Conservation (phyloP, 352 stramenopile genomes). For the Phytophthora aleatoria region DNA sequence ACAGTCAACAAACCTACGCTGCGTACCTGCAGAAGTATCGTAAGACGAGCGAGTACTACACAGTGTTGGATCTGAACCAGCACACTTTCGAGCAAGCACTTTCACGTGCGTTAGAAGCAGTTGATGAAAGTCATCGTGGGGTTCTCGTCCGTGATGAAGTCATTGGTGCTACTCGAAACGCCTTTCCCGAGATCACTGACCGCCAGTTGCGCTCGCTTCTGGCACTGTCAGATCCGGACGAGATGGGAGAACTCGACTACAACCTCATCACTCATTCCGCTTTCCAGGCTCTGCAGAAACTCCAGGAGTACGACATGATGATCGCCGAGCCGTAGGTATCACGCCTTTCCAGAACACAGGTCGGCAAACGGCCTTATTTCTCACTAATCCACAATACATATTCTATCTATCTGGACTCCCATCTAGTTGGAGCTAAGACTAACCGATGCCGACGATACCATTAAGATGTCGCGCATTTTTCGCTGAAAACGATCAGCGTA, state of each 20-base stretch:
- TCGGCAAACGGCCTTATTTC: slow-evolving; percentile 9
- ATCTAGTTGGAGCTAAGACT: slow-evolving; percentile 44
- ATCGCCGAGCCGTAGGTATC: slow-evolving; percentile 60
- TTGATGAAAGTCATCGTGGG: slow-evolving; percentile 66
- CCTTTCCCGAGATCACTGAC: slow-evolving; percentile 65
- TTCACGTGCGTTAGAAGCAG: slow-evolving; percentile 59
- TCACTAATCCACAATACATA: slow-evolving; percentile 36
- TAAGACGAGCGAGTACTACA: slow-evolving; percentile 80
- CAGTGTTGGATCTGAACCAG: slow-evolving; percentile 77
- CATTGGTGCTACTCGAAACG: slow-evolving; percentile 55
- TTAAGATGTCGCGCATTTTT: slow-evolving; percentile 87
- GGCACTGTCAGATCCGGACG: slow-evolving; percentile 62
- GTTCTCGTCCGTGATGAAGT: slow-evolving; percentile 64
- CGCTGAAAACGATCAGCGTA: slow-evolving; percentile 84
- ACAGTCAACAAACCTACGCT: slow-evolving; percentile 66
- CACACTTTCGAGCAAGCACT: slow-evolving; percentile 82
- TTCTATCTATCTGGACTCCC: slow-evolving; percentile 26
- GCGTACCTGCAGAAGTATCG: slow-evolving; percentile 68
- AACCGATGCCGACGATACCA: slow-evolving; percentile 65
- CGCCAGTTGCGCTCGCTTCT: slow-evolving; percentile 70
- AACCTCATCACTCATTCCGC: slow-evolving; percentile 65
- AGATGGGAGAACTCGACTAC: slow-evolving; percentile 80
- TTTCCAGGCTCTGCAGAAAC: slow-evolving; percentile 78
- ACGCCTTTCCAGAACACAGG: not conserved
- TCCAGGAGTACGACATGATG: slow-evolving; percentile 88